Evolutionary conservation across 345 rosid genomes (phyloP).

Genomic region (Lepidium didymum): DNA sequence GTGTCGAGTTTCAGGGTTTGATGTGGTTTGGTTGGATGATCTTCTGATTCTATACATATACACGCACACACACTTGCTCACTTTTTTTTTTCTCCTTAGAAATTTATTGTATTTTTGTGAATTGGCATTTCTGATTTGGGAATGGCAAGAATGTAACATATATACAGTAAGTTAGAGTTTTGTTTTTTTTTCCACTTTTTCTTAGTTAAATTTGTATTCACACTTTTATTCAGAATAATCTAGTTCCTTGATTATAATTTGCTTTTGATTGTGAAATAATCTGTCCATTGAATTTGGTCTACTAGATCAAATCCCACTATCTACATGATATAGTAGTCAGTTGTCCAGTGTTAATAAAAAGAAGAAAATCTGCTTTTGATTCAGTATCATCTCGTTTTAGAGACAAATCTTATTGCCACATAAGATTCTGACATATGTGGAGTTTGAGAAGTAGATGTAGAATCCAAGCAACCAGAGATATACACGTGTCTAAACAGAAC

Average conservation of each 20-base stretch:
- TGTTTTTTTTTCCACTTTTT: too few species aligned
- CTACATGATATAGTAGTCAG: too few species aligned
- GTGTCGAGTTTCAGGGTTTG: conserved; percentile 13
- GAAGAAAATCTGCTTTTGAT: not conserved
- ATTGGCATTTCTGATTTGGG: conserved; percentile 29
- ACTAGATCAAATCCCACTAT: too few species aligned
- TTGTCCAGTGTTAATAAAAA: too few species aligned
- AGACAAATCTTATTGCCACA: not conserved
- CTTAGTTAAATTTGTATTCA: conserved; percentile 2
- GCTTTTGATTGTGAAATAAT: too few species aligned
- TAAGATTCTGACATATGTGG: not conserved
- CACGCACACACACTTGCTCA: conserved; percentile 26
- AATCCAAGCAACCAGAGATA: not conserved
- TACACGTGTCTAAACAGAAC: conserved; percentile 21
- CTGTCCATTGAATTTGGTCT: too few species aligned
- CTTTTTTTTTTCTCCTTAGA: conserved; percentile 36
- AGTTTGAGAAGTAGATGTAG: not conserved
- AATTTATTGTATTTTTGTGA: conserved; percentile 33
- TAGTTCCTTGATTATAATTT: not conserved
- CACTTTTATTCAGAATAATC: conserved; percentile 1
- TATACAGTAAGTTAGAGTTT: conserved; percentile 27
- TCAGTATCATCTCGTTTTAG: not conserved
- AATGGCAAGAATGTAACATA: conserved; percentile 53
- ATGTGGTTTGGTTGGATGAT: conserved; percentile 10
- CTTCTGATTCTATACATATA: conserved; percentile 15